Evolutionary conservation across 805 yeast genomes (phyloP), one percentile per base, ranked within the genome.

Genomic region (Myxozyma kluyveri): DNA sequence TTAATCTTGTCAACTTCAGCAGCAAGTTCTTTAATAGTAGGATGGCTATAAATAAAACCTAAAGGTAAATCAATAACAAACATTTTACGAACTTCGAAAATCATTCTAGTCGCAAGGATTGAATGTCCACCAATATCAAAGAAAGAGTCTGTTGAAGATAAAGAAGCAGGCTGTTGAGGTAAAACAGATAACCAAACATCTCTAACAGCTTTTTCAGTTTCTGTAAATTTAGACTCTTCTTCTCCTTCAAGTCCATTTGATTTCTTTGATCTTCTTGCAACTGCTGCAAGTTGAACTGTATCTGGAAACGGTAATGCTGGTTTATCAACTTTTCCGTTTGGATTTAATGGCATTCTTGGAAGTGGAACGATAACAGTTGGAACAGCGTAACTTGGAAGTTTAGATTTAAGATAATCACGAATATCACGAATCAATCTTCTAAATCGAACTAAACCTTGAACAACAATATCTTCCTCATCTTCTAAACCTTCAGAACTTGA

Each of bases 91-190:
- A 93, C 78, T 61, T 86, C 90, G 64, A 93, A 93, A 56, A 93
- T 91, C 96, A 93, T 89, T 67, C 95, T 81, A 0, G 99, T 95
- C 5, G 98, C 98, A 57, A 93, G 75, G 63, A 93, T 91, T 1
- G 98, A 91, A 70, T 93, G 99, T 1, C 99, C 99, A 53, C 99
- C 99, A 47, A 95, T 73, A 66, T 93, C 99, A 65, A 93, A 93
- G 79, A 93, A 93, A 1, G 95, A 86, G 68, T 93, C 99, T 2
- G 79, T 78, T 31, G 84, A 84, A 27, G 84, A 75, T 39, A 89
- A 77, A 1, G 86, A 72, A 1, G 91, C 84, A 4, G 97, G 96
- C 57, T 81, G 78, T 60, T 82, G 85, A 39, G 98, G 98, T 61
- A 93, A 76, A 10, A 93, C 84, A 23, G 77, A 78, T 47, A 85